Conservation (phyloP, 148 eudicot genomes). For the Rhododendron henanense region DNA sequence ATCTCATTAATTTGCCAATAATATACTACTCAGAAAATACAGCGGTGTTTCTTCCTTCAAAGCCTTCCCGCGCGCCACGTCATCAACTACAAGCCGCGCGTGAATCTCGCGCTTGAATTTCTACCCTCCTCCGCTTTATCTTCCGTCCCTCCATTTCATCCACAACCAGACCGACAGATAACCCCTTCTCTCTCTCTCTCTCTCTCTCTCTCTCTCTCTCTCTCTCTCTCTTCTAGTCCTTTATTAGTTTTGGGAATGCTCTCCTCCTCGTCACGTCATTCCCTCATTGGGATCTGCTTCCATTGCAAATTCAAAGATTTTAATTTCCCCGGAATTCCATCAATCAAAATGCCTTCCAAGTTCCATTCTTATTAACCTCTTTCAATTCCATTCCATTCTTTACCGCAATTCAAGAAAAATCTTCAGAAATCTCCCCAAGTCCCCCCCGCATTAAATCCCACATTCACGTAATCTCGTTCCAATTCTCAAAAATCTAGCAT, state of each 20-base stretch:
- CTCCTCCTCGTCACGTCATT: not conserved
- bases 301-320: not conserved
- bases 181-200: not conserved
- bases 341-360: not conserved
- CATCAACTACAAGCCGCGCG: not conserved
- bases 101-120: not conserved
- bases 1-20: no score
- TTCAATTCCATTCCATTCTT: not conserved
- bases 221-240: not conserved
- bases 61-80: conserved; percentile 1
- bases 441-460: not conserved
- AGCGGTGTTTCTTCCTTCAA: not conserved
- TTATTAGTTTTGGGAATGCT: not conserved
- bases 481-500: not conserved
- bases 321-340: not conserved
- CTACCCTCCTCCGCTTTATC: not conserved
- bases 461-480: not conserved
- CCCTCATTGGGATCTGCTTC: not conserved
- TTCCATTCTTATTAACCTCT: not conserved
- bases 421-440: not conserved
- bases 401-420: not conserved
- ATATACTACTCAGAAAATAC: not conserved
- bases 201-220: conserved; percentile 1
- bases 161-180: not conserved
- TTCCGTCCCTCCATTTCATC: not conserved